These are phyloP conservation scores for Dissophora ornata DNA, from an alignment of 192 early-diverging fungal genomes.

Conservation along the genomic window DNA sequence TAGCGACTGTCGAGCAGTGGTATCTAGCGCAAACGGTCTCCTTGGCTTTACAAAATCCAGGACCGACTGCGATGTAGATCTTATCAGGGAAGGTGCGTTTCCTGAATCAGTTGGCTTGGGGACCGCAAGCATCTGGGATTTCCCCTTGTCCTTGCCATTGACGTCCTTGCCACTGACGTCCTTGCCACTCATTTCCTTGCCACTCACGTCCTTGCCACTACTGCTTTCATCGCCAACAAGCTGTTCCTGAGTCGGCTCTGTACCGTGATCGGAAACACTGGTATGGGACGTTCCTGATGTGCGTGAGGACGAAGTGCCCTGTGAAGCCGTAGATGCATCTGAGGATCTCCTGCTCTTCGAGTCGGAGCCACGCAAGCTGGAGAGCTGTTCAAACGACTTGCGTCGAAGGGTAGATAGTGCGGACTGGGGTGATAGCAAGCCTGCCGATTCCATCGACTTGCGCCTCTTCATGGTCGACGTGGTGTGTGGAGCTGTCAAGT, in stretches of 20 bases:
- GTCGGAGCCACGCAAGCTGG: neutral
- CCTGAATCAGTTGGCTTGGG: slow-evolving; percentile 20
- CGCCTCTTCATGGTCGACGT: slow-evolving; percentile 22
- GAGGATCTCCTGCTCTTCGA: slow-evolving; percentile 28
- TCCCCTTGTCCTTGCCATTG: neutral
- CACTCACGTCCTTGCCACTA: neutral
- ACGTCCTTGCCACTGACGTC: neutral
- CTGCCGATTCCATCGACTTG: slow-evolving; percentile 44
- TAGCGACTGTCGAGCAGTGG: slow-evolving; percentile 28
- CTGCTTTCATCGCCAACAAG: neutral
- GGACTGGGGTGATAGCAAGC: slow-evolving; percentile 19
- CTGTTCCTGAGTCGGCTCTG: neutral
- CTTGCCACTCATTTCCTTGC: neutral
- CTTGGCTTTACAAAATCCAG: slow-evolving; percentile 13
- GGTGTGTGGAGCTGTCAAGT: neutral
- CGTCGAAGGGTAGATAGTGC: slow-evolving; percentile 23
- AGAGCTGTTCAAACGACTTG: slow-evolving; percentile 40
- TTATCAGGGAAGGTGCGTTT: slow-evolving; percentile 3
- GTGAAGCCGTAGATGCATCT: slow-evolving; percentile 42
- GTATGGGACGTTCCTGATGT: slow-evolving; percentile 22
- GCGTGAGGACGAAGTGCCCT: slow-evolving; percentile 23
- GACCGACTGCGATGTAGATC: slow-evolving; percentile 26
- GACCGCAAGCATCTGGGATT: too few relatives aligned
- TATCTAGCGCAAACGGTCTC: slow-evolving; percentile 16
- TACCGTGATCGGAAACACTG: slow-evolving; percentile 12